Percentiles rank a stretch among this genome's conserved stretches.
These are phyloP conservation scores for Chlorella sp. DNA, from an alignment of 139 green algal genomes.

Conservation along the genomic window DNA sequence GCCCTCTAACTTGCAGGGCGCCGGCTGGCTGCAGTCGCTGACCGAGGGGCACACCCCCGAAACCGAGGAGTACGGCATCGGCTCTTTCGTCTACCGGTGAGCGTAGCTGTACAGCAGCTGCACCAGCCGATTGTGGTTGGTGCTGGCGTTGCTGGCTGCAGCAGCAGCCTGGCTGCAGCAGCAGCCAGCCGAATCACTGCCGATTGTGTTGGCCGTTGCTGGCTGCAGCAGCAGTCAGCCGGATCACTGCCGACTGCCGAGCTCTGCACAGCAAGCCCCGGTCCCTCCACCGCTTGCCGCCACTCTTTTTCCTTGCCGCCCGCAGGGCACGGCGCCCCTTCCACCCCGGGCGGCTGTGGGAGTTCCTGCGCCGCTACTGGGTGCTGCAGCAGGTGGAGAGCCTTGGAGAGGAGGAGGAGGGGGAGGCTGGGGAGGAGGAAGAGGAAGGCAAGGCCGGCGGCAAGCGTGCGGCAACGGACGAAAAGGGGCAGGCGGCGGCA, in stretches of 20 bases:
- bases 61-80: constrained; percentile 75
- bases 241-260: too few species aligned
- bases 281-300: not conserved
- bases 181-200: too few species aligned
- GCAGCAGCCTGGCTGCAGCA: not conserved
- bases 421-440: constrained; percentile 6
- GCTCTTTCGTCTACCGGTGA: constrained; percentile 70
- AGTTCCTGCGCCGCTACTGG: constrained; percentile 56
- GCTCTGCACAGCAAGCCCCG: too few species aligned
- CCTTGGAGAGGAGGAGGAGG: constrained; percentile 29
- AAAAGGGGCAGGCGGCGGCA: not conserved
- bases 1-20: not conserved
- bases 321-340: constrained; percentile 65
- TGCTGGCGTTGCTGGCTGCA: not conserved
- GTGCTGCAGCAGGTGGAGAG: constrained; percentile 52
- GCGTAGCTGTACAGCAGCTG: not conserved
- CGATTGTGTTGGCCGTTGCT: too few species aligned
- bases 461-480: not conserved
- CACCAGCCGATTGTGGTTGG: not conserved
- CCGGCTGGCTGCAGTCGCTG: constrained; percentile 74
- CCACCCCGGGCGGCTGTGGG: constrained; percentile 73
- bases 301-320: not conserved
- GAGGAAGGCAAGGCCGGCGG: not conserved
- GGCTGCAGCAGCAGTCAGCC: too few species aligned
- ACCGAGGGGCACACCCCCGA: constrained; percentile 46